Percentiles rank a stretch among this genome's conserved stretches.
Conservation (phyloP, 352 stramenopile species). For the Plasmopara muralis region DNA sequence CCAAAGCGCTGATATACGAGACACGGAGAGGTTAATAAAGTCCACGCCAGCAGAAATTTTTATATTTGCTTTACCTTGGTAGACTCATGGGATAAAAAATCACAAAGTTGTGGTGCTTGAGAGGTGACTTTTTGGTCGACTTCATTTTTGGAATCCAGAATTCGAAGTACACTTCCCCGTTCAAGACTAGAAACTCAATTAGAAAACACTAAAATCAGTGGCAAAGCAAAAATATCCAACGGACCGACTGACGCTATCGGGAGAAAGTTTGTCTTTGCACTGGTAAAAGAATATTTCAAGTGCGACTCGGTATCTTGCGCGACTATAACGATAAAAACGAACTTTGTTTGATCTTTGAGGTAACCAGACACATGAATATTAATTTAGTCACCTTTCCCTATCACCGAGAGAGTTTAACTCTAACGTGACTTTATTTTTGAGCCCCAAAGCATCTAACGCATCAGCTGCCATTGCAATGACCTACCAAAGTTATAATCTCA, state of each 20-base stretch:
- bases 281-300: slow-evolving; percentile 59
- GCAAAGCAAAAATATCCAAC: slow-evolving; percentile 4
- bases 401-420: slow-evolving; percentile 83
- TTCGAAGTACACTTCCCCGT: slow-evolving; percentile 76
- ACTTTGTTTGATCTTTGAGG: not conserved
- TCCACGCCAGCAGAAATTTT: not conserved
- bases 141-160: slow-evolving; percentile 81
- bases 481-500: slow-evolving; percentile 15
- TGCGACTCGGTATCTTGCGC: slow-evolving; percentile 54
- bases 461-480: slow-evolving; percentile 76
- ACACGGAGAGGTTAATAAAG: slow-evolving; percentile 1
- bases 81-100: slow-evolving; percentile 59
- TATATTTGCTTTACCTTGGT: slow-evolving; percentile 25
- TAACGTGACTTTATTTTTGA: slow-evolving; percentile 52
- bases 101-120: slow-evolving; percentile 53
- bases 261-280: slow-evolving; percentile 58
- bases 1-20: slow-evolving; percentile 52
- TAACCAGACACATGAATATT: not conserved
- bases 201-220: not conserved
- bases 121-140: slow-evolving; percentile 58
- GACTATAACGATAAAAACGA: slow-evolving; percentile 27
- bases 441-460: slow-evolving; percentile 43
- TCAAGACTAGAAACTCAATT: slow-evolving; percentile 38
- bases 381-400: slow-evolving; percentile 46
- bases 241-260: slow-evolving; percentile 68